Base-by-base conservation (phyloP, 768 basidiomycete species). In the Rhodotorula babjevae region DNA sequence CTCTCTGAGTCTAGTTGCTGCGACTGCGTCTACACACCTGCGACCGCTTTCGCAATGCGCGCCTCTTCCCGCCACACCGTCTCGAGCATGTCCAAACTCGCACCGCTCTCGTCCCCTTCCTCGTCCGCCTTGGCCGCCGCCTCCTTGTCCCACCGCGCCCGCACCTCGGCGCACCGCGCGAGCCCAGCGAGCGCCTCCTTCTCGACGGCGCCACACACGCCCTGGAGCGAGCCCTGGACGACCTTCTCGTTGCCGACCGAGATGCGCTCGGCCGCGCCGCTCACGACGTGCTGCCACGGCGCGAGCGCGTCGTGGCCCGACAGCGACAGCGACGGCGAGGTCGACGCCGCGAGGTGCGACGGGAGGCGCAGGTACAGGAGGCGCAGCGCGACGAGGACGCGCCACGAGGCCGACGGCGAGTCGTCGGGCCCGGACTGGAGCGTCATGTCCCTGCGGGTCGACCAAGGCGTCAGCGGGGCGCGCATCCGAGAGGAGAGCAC, bases 241-340 rank as follows among this genome's bases (percentile, higher is more conserved):
- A 42, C 77, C 33, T 63, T 60, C 62, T 81, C 81, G 75, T 80
- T 81, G 21, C 61, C 42, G 0, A 72, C 71, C 11, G 81, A 80
- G 55, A 81, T 65, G 49, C 68, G 77, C 25, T 77, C 78, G 12
- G 18, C 31, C 11, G 44, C 62, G 3, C 78, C 78, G 2, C 52
- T 27, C 4, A 79, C 49, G 68, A 72, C 52, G 31, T 61, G 62
- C 62, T 67, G 69, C 68, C 71, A 72, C 21, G 68, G 61, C 9
- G 61, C 63, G 27, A 76, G 58, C 4, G 67, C 11, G 21, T 65
- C 64, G n/a, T 47, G 42, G n/a, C 64, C 66, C 49, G 49, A 46
- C 23, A 49, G 19, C 49, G 49, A 12, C n/a, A 29, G 14, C 29
- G 56, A 57, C 31, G 33, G 8, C 12, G 36, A 14, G 1, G 36